phyloP scores from a whole-genome alignment of 2,329 filamentous ascomycete genomes.

The Epichloe elymi region DNA sequence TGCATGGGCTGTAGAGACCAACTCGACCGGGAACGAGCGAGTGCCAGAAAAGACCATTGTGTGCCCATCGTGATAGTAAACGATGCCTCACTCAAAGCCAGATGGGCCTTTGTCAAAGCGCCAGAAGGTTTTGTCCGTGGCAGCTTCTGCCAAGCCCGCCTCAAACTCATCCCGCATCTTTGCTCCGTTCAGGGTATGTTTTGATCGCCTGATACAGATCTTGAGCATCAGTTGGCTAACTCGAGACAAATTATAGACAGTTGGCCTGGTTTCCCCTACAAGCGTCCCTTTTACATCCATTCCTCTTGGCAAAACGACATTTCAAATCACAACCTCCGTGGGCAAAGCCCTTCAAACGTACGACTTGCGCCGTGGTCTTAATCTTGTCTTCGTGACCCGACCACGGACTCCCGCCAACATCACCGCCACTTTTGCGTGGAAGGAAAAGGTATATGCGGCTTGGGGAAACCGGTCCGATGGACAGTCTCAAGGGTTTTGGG shows the following conservation, averaged over 20 bases:
- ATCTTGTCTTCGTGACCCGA: conserved; percentile 83
- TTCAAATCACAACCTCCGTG: conserved; percentile 93
- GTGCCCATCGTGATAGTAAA: conserved; percentile 6
- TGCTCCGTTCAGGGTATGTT: conserved; percentile 74
- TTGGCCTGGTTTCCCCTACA: conserved; percentile 87
- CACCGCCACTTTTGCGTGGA: conserved; percentile 79
- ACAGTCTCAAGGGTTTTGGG: conserved; percentile 61
- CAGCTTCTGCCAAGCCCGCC: conserved; percentile 24
- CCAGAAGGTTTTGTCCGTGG: conserved; percentile 46
- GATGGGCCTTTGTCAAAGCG: conserved; percentile 61
- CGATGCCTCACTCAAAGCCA: conserved; percentile 44
- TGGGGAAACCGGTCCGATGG: conserved; percentile 54
- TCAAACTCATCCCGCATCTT: conserved; percentile 64
- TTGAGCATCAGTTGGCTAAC: conserved; percentile 3
- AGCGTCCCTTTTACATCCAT: conserved; percentile 79
- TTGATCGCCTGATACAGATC: neutral
- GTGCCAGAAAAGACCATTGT: neutral
- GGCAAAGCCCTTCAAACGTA: conserved; percentile 89
- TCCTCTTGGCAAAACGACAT: conserved; percentile 83
- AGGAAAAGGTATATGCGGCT: conserved; percentile 74
- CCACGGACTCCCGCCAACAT: conserved; percentile 80
- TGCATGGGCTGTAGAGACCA: neutral
- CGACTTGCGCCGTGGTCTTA: conserved; percentile 78
- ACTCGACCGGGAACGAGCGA: neutral
- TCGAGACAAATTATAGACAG: conserved; percentile 46